These are phyloP conservation scores for Royoungia palumana DNA, from an alignment of 768 basidiomycete species.

Conservation along the genomic window DNA sequence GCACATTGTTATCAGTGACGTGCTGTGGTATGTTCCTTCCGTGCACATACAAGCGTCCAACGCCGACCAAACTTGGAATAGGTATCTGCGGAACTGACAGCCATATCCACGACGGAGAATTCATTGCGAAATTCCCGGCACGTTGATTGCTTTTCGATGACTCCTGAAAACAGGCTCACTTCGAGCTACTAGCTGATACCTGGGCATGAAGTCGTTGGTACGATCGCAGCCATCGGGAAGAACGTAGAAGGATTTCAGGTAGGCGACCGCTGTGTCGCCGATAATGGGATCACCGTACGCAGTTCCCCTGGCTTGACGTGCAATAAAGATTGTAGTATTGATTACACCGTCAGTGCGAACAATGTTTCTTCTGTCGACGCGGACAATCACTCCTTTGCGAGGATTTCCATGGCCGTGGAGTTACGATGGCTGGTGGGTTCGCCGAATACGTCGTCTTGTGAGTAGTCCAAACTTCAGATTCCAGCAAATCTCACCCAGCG, in stretches of 20 bases:
- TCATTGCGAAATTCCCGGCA: conserved; percentile 55
- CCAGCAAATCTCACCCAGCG: background rate
- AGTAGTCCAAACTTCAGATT: conserved; percentile 21
- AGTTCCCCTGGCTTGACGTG: conserved; percentile 1
- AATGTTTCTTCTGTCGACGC: conserved; percentile 81
- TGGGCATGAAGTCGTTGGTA: conserved; percentile 69
- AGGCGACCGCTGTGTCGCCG: conserved; percentile 81
- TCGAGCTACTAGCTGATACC: conserved; percentile 51
- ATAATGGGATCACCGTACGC: conserved; percentile 64
- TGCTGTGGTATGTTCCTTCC: conserved; percentile 34
- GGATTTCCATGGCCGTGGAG: conserved; percentile 72
- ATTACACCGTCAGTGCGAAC: conserved; percentile 53
- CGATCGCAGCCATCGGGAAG: conserved; percentile 67
- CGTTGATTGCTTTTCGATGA: background rate
- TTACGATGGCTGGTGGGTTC: conserved; percentile 78
- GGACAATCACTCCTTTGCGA: conserved; percentile 78
- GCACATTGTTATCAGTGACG: conserved; percentile 26
- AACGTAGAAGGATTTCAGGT: conserved; percentile 66
- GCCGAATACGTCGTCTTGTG: conserved; percentile 83
- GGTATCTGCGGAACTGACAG: conserved; percentile 58
- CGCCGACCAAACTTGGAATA: conserved; percentile 8
- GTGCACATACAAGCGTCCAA: background rate
- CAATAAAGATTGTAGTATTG: background rate
- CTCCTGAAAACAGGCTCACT: background rate
- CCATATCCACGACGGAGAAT: conserved; percentile 58